These are phyloP conservation scores for Tylopilus sp. DNA, from an alignment of 768 basidiomycete species.

Conservation along the genomic window DNA sequence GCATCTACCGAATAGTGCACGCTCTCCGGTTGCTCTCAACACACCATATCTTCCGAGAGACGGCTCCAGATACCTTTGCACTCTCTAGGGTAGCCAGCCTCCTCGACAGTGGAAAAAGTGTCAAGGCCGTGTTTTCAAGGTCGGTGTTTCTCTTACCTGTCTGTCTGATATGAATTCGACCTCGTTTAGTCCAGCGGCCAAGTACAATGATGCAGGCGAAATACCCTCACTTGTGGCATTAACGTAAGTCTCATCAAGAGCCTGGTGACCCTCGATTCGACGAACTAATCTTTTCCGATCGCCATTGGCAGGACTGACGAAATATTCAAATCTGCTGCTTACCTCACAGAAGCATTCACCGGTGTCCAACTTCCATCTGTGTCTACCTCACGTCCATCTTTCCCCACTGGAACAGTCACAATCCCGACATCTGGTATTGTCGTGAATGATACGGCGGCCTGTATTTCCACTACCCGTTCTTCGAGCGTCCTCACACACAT, in stretches of 20 bases:
- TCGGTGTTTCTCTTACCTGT: slow-evolving; percentile 22
- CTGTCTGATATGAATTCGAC: slow-evolving; percentile 1
- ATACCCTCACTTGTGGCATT: slow-evolving; percentile 69
- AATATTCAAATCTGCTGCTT: slow-evolving; percentile 71
- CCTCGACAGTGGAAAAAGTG: slow-evolving; percentile 62
- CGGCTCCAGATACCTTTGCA: slow-evolving; percentile 67
- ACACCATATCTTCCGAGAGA: slow-evolving; percentile 71
- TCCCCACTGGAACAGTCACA: background rate
- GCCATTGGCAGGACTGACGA: slow-evolving; percentile 58
- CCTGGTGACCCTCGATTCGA: background rate
- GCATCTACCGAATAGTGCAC: slow-evolving; percentile 45
- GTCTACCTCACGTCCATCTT: slow-evolving; percentile 14
- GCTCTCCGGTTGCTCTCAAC: slow-evolving; percentile 74
- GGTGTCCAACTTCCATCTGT: slow-evolving; percentile 24
- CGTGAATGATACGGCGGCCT: background rate
- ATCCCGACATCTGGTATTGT: background rate
- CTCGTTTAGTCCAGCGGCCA: slow-evolving; percentile 48
- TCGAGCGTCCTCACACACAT: slow-evolving; percentile 24
- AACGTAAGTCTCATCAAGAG: slow-evolving; percentile 41
- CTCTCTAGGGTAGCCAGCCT: slow-evolving; percentile 67
- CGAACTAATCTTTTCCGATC: slow-evolving; percentile 1
- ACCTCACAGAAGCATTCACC: slow-evolving; percentile 64
- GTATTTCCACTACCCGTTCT: slow-evolving; percentile 13
- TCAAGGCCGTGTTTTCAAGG: slow-evolving; percentile 47
- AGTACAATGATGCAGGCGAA: slow-evolving; percentile 64